Conservation (phyloP, 2,329 filamentous ascomycete species). For the Calonectria crousiana region DNA sequence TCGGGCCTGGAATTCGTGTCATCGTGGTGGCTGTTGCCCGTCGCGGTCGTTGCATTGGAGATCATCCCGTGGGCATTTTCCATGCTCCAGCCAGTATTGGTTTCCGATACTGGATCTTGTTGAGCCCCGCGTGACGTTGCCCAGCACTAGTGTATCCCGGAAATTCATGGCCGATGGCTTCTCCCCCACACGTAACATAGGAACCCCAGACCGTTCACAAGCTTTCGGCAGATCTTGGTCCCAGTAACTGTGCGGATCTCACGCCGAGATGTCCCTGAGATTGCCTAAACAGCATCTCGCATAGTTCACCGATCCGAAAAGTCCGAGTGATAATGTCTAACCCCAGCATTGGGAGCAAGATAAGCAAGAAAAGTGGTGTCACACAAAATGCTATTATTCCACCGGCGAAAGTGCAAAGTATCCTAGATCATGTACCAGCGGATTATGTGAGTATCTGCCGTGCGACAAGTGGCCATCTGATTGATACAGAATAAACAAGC, state of each 20-base stretch:
- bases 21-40: not conserved
- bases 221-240: not conserved
- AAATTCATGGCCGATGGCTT: conserved; percentile 13
- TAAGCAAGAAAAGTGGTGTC: not conserved
- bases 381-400: no score
- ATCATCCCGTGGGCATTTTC: not conserved
- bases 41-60: not conserved
- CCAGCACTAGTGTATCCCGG: not conserved
- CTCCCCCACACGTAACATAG: not conserved
- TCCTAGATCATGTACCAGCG: no score
- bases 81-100: not conserved
- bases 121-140: not conserved
- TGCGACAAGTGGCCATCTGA: no score
- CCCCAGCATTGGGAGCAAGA: not conserved
- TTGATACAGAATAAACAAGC: not conserved
- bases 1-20: not conserved
- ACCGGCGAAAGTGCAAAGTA: no score
- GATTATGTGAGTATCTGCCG: no score
- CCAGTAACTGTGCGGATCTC: not conserved
- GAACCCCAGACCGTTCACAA: not conserved
- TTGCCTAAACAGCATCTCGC: not conserved
- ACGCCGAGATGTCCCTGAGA: not conserved
- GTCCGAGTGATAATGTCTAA: not conserved
- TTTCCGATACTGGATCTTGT: conserved; percentile 5
- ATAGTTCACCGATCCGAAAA: not conserved